Conservation (phyloP, 2,329 filamentous ascomycete species). For the Penicillium sp. region DNA sequence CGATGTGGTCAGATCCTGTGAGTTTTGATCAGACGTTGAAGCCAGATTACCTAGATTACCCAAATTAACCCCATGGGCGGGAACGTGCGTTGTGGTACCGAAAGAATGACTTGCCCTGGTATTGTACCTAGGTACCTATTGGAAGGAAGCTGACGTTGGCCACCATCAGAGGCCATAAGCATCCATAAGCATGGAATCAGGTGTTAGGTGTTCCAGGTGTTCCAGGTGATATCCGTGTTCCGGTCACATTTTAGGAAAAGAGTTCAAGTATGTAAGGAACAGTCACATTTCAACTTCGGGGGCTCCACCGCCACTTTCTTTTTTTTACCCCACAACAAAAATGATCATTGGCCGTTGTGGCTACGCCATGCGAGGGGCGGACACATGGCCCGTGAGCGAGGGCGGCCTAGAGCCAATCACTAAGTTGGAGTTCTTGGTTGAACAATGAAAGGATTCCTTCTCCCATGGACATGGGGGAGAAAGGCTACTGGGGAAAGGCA, state of each 20-base stretch:
- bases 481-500: not conserved
- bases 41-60: not conserved
- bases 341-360: constrained; percentile 17
- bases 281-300: constrained; percentile 3
- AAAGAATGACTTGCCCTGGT: not conserved
- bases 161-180: not conserved
- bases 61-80: not conserved
- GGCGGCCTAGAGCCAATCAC: constrained; percentile 12
- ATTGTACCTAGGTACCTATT: not conserved
- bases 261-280: constrained; percentile 9
- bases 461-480: constrained; percentile 1
- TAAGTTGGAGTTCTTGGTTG: not conserved
- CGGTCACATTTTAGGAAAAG: not conserved
- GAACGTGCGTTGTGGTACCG: not conserved
- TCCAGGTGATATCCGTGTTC: not conserved
- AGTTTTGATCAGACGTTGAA: constrained; percentile 3
- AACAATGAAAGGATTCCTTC: not conserved
- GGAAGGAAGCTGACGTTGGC: not conserved
- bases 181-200: not conserved
- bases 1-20: not conserved
- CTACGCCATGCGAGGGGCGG: constrained; percentile 27
- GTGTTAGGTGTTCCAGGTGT: too few species aligned
- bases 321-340: constrained; percentile 11
- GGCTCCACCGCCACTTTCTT: constrained; percentile 19
- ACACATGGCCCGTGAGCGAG: constrained; percentile 24